Base-by-base conservation (phyloP, 371 early-diverging fungal species). In the Saksenaea oblongispora region DNA sequence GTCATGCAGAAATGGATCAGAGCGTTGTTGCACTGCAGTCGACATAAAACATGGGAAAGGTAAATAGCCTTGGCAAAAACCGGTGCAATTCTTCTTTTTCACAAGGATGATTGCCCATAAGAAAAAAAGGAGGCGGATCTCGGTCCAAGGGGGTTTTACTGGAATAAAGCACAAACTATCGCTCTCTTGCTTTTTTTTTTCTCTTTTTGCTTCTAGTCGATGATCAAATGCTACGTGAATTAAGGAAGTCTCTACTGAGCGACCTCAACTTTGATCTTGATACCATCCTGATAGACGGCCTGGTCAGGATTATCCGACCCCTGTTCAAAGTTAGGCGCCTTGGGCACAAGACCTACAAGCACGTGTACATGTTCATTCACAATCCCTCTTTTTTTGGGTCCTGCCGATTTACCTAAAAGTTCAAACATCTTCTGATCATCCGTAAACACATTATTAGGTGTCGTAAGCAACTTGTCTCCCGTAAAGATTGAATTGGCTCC, bases 401-500 rank as follows among this genome's bases (percentile, higher is more conserved):
- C n/a, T n/a, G 31, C 37, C 36, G 31, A 27, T 67, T 79, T 80
- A 83, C 90, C 90, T 44, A 91, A 77, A 26, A 84, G 78, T 18
- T 91, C 81, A 76, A 92, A 91, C 92, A 93, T 92, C 66, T 78
- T 78, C 75, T 87, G 79, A 68, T 93, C 94, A 18, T 87, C 88
- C 34, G 80, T 81, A 54, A 82, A 77, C 63, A 86, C 90, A 73
- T 92, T 93, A 82, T 92, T 92, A 61, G 89, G 90, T 0, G 94
- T 93, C n/a, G 94, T 93, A 68, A 93, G 72, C 56, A 93, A 77
- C 73, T 89, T 91, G 66, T 93, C 93, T 61, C 94, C 94, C 14
- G 94, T 93, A 67, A 93, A 93, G 71, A 93, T 91, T 14, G 90
- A 89, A 82, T 93, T 93, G 62, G 94, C 94, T 63, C 94, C 94